Base-by-base conservation (phyloP, 2,329 filamentous ascomycete genomes). In the Ceratocystis ficicola region DNA sequence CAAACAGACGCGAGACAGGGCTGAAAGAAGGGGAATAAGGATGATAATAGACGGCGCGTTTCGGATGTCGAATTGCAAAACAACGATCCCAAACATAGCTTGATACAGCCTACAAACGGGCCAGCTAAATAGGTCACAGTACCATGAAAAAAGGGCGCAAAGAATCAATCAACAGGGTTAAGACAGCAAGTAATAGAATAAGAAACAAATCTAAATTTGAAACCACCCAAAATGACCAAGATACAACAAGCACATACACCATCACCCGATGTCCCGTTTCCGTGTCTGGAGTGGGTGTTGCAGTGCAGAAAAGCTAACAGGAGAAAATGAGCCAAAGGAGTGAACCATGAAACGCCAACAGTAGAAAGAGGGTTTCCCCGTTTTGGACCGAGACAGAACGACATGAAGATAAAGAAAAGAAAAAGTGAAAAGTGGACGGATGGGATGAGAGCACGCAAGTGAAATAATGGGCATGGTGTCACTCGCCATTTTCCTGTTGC, bases 261-360 rank as follows among this genome's bases (percentile, higher is more conserved):
- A 44, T 44, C n/a, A 25, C 60, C 32, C 12, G 44, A 8, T 44
- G 3, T 22, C 20, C 28, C n/a, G 30, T 36, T 28, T 22, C 7
- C 20, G 57, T 52, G 17, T 20, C 15, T 1, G 8, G 48, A 28
- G 22, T 25, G 25, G 48, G 25, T 52, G 17, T 52, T 22, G 22
- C 28, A 62, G 32, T 22, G 28, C 22, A 64, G 30, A 28, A 64
- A 25, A 36, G 28, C 28, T 12, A 52, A 52, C 22, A 62, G 44
- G 66, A 64, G 36, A 65, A 59, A 20, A 10, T 44, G 44, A 66
- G 62, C 41, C 15, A 66, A 60, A 22, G 28, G 22, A 32, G 41
- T 36, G 32, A 65, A 28, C 32, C 48, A 57, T 57, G 64, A 46
- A 52, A 52, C 52, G 55, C 64, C 64, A n/a, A 41, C 44, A 44